These are phyloP conservation scores for Chytriomyces sp. DNA, from an alignment of 192 early-diverging fungal species.

Conservation along the genomic window DNA sequence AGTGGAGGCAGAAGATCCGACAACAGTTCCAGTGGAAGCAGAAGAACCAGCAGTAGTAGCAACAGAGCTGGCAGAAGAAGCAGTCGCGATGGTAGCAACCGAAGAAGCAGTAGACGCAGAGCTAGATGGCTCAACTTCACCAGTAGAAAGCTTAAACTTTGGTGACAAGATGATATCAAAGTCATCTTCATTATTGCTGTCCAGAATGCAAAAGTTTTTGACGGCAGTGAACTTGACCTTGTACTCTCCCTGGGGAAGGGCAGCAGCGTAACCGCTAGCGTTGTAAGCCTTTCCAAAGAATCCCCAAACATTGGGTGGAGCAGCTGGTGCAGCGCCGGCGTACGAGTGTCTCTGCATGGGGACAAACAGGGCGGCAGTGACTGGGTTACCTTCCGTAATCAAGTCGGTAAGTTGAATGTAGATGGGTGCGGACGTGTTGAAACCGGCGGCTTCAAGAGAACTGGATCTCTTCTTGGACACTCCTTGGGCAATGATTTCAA, in stretches of 20 bases:
- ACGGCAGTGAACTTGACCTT: not conserved
- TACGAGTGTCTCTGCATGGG: slow-evolving; percentile 9
- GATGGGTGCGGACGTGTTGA: slow-evolving; percentile 21
- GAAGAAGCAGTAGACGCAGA: no score
- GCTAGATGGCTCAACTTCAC: no score
- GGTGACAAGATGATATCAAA: no score
- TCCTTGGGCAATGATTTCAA: not conserved
- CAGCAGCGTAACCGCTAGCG: no score
- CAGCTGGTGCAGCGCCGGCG: not conserved
- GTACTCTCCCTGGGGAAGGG: not conserved
- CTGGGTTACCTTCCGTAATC: not conserved
- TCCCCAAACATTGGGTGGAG: not conserved
- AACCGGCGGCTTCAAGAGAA: not conserved
- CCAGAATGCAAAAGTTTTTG: not conserved
- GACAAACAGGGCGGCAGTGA: not conserved
- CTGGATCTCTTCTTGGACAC: not conserved
- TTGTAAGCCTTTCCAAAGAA: slow-evolving; percentile 20
- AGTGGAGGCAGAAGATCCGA: no score
- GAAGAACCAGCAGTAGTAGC: no score
- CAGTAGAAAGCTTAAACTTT: no score
- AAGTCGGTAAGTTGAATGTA: not conserved
- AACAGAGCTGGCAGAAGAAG: no score
- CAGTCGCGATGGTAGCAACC: no score
- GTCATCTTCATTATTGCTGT: not conserved
- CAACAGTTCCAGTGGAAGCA: no score